Percentiles rank a stretch among this genome's conserved stretches.
Conservation (phyloP, 139 green algal species). For the Chlorella vulgaris region DNA sequence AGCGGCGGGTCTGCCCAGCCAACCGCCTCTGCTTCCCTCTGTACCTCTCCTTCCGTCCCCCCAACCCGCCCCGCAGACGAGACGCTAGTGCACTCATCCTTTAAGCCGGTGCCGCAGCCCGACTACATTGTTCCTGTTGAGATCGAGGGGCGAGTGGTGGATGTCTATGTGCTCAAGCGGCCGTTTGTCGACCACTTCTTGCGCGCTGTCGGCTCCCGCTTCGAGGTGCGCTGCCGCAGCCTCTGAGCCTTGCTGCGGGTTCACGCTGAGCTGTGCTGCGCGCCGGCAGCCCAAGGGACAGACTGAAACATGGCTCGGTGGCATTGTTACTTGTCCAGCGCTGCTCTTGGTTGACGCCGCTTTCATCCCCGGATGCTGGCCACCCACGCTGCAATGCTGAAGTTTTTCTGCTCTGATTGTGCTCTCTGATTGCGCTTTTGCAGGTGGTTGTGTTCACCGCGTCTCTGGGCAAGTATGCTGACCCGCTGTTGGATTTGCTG, state of each 20-base stretch:
- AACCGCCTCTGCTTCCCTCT: neutral
- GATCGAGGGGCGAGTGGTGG: conserved; percentile 81
- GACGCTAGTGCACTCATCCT: conserved; percentile 97
- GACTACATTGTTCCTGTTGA: conserved; percentile 96
- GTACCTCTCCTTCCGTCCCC: neutral
- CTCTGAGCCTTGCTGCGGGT: neutral
- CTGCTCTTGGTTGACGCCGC: no score
- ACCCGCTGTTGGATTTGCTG: conserved; percentile 93
- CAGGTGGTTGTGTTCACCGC: conserved; percentile 93
- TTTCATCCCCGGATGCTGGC: no score
- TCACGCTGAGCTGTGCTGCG: no score
- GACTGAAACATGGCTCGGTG: no score
- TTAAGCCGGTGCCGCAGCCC: conserved; percentile 86
- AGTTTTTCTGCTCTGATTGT: neutral
- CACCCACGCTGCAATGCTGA: no score
- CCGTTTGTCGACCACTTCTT: conserved; percentile 95
- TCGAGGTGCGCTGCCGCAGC: conserved; percentile 62
- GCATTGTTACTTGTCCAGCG: no score
- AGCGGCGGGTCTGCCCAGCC: no score
- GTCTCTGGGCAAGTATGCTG: conserved; percentile 85
- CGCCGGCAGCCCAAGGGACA: no score
- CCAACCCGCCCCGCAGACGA: conserved; percentile 71
- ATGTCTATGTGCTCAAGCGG: conserved; percentile 96
- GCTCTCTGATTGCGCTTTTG: no score
- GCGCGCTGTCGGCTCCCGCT: conserved; percentile 55